These are phyloP conservation scores for Fusarium devonianum DNA, from an alignment of 2,329 filamentous ascomycete genomes.

Conservation along the genomic window DNA sequence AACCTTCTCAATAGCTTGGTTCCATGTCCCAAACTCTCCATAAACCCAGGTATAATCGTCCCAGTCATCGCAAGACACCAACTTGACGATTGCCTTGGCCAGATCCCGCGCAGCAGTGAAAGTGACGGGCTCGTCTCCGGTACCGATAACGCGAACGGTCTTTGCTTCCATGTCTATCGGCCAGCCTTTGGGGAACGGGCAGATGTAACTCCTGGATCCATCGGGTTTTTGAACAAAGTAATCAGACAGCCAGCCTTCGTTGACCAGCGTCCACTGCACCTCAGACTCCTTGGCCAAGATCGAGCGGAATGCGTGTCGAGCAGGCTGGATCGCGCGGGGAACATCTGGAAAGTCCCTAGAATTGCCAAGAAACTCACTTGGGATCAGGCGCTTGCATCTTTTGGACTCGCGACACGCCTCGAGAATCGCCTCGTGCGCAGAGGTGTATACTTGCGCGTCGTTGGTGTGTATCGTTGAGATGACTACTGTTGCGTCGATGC, in stretches of 20 bases:
- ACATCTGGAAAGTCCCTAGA: background rate
- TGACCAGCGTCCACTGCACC: constrained; percentile 1
- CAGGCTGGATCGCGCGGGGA: background rate
- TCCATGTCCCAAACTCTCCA: constrained; percentile 2
- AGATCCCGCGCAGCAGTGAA: constrained; percentile 6
- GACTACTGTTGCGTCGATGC: background rate
- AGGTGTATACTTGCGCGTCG: background rate
- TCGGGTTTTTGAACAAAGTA: constrained; percentile 1
- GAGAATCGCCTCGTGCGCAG: background rate
- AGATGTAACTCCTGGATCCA: background rate
- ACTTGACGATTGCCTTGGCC: constrained; percentile 1
- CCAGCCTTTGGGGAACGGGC: background rate
- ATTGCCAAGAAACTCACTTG: constrained; percentile 2
- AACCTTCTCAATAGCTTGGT: constrained; percentile 1
- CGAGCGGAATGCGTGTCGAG: background rate
- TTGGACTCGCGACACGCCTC: background rate
- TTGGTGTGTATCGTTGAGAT: background rate
- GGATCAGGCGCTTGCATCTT: background rate
- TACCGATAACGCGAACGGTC: background rate
- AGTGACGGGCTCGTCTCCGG: background rate
- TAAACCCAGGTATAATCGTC: background rate
- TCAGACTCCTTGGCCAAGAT: background rate
- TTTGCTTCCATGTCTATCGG: background rate
- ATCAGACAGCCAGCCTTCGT: constrained; percentile 3
- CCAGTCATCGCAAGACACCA: constrained; percentile 1